A percentile compares a stretch with the other conserved stretches of the same genome.
Evolutionary conservation across 2,329 filamentous ascomycete genomes (phyloP).

Genomic region (Aspergillus sp.): DNA sequence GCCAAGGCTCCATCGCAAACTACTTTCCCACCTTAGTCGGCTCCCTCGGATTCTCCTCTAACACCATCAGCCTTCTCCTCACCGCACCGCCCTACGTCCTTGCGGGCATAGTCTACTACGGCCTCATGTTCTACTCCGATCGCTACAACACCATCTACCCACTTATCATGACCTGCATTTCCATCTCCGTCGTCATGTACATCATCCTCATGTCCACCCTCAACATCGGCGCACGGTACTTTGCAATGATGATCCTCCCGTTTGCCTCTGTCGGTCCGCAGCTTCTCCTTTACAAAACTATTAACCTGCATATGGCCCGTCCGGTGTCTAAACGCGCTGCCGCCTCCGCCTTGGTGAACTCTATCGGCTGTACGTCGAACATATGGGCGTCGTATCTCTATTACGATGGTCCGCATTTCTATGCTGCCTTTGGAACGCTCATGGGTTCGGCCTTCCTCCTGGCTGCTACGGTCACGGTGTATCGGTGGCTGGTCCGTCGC

Average conservation of each 20-base stretch:
- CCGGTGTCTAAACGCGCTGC: constrained; percentile 47
- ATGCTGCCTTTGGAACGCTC: constrained; percentile 45
- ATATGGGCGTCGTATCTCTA: constrained; percentile 31
- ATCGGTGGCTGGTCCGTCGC: constrained; percentile 41
- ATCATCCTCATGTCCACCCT: constrained; percentile 42
- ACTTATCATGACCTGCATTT: constrained; percentile 39
- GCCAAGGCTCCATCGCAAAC: constrained; percentile 35
- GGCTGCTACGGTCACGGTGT: constrained; percentile 37
- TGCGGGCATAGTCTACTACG: constrained; percentile 40
- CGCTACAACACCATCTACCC: constrained; percentile 39
- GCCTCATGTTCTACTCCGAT: constrained; percentile 41
- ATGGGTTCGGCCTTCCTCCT: constrained; percentile 32
- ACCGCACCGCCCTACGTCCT: constrained; percentile 52
- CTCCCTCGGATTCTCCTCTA: constrained; percentile 23
- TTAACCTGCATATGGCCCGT: constrained; percentile 45
- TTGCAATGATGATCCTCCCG: constrained; percentile 47
- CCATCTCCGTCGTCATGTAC: constrained; percentile 39
- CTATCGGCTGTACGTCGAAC: constrained; percentile 28
- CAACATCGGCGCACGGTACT: constrained; percentile 45
- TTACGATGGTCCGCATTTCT: constrained; percentile 36
- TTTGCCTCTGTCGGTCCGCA: constrained; percentile 45
- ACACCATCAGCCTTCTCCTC: constrained; percentile 47
- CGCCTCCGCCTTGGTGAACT: constrained; percentile 45
- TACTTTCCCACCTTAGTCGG: constrained; percentile 30
- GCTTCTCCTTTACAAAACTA: constrained; percentile 46